A percentile compares a stretch with the other conserved stretches of the same genome.
Evolutionary conservation across 176 grass and related monocot genomes (phyloP).

Genomic region (Panicum miliaceum): DNA sequence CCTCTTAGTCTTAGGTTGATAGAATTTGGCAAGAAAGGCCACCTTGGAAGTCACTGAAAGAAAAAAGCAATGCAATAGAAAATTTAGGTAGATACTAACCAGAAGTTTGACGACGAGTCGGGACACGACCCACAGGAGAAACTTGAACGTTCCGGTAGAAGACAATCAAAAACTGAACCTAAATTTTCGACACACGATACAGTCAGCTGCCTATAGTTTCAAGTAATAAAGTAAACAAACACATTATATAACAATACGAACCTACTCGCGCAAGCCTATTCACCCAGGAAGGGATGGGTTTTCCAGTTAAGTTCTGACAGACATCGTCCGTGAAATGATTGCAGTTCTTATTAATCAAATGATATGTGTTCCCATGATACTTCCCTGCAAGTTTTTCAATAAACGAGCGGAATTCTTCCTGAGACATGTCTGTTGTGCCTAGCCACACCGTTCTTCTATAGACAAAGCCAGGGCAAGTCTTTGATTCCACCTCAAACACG

Average conservation of each 20-base stretch:
- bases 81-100: slow-evolving; percentile 52
- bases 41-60: background rate
- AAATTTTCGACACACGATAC: slow-evolving; percentile 9
- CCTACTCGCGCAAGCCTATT: slow-evolving; percentile 95
- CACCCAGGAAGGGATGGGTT: slow-evolving; percentile 93
- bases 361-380: slow-evolving; percentile 87
- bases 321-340: slow-evolving; percentile 97
- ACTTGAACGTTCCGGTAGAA: slow-evolving; percentile 87
- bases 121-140: slow-evolving; percentile 69
- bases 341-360: slow-evolving; percentile 97
- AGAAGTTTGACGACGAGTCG: slow-evolving; percentile 51
- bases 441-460: slow-evolving; percentile 87
- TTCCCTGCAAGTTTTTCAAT: slow-evolving; percentile 79
- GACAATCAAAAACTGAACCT: slow-evolving; percentile 85
- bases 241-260: slow-evolving; percentile 41
- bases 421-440: slow-evolving; percentile 79
- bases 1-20: background rate
- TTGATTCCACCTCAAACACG: slow-evolving; percentile 93
- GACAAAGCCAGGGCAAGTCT: slow-evolving; percentile 84
- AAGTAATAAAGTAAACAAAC: slow-evolving; percentile 21
- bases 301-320: slow-evolving; percentile 78
- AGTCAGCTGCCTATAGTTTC: slow-evolving; percentile 32
- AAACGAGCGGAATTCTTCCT: slow-evolving; percentile 74
- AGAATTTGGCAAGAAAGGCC: background rate
- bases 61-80: slow-evolving; percentile 12